A percentile compares a stretch with the other conserved stretches of the same genome.
Conservation (phyloP, 768 basidiomycete genomes). For the Agrocybe pediades region DNA sequence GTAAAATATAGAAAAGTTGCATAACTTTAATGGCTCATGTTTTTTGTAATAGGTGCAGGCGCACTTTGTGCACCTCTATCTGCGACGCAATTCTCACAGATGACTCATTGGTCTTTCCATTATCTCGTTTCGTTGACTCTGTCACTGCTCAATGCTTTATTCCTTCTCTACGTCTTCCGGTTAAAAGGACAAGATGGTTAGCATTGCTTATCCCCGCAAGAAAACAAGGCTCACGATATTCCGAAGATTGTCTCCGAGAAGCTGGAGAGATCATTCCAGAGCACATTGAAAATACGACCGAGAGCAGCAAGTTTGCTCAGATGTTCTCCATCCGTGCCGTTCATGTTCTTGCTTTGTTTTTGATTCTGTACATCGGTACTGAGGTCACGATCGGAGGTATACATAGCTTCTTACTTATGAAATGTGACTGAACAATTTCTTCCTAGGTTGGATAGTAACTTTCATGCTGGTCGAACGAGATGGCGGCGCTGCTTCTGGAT, state of each 20-base stretch:
- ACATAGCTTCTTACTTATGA: not conserved
- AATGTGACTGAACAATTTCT: not conserved
- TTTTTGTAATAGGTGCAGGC: constrained; percentile 52
- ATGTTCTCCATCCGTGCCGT: constrained; percentile 52
- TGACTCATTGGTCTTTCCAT: constrained; percentile 72
- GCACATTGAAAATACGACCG: constrained; percentile 29
- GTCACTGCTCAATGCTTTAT: constrained; percentile 54
- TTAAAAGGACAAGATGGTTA: constrained; percentile 70
- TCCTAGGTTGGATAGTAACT: constrained; percentile 65
- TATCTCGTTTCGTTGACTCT: constrained; percentile 70
- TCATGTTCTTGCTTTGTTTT: constrained; percentile 60
- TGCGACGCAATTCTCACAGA: constrained; percentile 76
- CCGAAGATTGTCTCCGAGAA: constrained; percentile 52
- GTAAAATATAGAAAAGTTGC: too few species aligned
- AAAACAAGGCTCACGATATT: too few species aligned
- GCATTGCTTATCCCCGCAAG: not conserved
- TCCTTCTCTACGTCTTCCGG: constrained; percentile 60
- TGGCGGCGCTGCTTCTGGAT: constrained; percentile 38
- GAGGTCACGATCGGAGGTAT: constrained; percentile 54
- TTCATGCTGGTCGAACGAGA: constrained; percentile 37
- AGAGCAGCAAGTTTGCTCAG: constrained; percentile 37
- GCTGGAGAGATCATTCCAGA: constrained; percentile 48
- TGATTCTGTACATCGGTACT: constrained; percentile 62
- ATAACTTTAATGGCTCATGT: constrained; percentile 3
- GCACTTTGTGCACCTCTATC: constrained; percentile 73